These are phyloP conservation scores for Globisporangium takayamanum DNA, from an alignment of 352 stramenopile genomes.

Conservation along the genomic window DNA sequence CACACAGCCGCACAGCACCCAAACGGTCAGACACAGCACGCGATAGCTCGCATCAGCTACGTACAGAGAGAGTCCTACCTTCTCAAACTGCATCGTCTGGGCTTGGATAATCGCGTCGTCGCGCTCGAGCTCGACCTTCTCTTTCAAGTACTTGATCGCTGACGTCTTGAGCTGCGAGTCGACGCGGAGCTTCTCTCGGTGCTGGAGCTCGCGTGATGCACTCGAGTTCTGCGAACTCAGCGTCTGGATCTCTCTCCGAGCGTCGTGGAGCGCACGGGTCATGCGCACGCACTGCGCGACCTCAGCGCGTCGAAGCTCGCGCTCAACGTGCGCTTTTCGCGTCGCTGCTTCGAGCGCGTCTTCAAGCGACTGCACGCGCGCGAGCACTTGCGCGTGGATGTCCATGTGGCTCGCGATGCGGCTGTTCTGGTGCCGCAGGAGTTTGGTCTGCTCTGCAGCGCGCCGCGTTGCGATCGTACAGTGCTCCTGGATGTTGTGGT, in stretches of 20 bases:
- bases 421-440: constrained; percentile 53
- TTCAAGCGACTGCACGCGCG: constrained; percentile 41
- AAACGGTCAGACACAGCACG: neutral
- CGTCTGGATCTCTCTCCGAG: constrained; percentile 38
- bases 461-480: constrained; percentile 52
- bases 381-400: constrained; percentile 52
- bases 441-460: constrained; percentile 56
- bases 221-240: constrained; percentile 42
- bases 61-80: constrained; percentile 16
- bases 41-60: neutral
- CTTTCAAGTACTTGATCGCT: constrained; percentile 39
- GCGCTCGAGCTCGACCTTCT: constrained; percentile 44
- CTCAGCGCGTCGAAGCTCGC: constrained; percentile 41
- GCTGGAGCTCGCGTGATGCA: constrained; percentile 35
- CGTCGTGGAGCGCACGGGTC: constrained; percentile 41
- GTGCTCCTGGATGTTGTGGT: constrained; percentile 35
- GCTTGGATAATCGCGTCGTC: constrained; percentile 44
- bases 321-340: constrained; percentile 41
- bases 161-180: constrained; percentile 50
- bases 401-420: constrained; percentile 45
- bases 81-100: constrained; percentile 32
- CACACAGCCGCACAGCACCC: neutral
- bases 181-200: constrained; percentile 47
- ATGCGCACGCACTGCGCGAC: constrained; percentile 49
- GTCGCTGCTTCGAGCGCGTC: constrained; percentile 34